Evolutionary conservation across 208 protist genomes (phyloP).

Genomic region (Crithidia sp.): DNA sequence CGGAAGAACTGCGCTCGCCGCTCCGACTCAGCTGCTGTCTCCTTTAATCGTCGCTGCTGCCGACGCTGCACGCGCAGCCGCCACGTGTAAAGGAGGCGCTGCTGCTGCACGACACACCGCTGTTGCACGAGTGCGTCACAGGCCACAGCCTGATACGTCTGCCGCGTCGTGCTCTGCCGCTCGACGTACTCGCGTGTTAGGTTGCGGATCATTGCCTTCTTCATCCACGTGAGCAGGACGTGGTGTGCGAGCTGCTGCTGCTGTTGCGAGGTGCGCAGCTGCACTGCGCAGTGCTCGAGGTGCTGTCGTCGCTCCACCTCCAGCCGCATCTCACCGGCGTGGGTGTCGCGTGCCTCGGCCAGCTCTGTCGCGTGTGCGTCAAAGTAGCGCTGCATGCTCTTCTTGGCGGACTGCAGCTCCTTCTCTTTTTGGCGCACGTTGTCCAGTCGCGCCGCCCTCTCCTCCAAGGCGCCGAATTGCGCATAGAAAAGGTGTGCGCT

Average conservation of each 20-base stretch:
- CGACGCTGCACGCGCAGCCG: constrained; percentile 16
- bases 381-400: constrained; percentile 67
- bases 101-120: background rate
- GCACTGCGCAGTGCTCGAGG: constrained; percentile 20
- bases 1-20: constrained; percentile 34
- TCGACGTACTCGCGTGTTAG: constrained; percentile 14
- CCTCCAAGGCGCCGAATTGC: constrained; percentile 37
- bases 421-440: constrained; percentile 42
- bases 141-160: constrained; percentile 10
- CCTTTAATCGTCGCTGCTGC: background rate
- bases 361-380: constrained; percentile 42
- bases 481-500: constrained; percentile 32
- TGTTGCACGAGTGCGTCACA: constrained; percentile 16
- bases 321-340: constrained; percentile 22
- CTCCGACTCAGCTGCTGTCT: constrained; percentile 13
- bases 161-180: constrained; percentile 2
- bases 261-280: background rate
- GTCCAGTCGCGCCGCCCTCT: constrained; percentile 26
- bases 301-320: constrained; percentile 34
- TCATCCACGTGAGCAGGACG: constrained; percentile 30
- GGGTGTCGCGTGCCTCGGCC: constrained; percentile 25
- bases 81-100: constrained; percentile 11
- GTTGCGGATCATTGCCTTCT: constrained; percentile 34
- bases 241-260: constrained; percentile 8
- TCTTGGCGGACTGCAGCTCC: constrained; percentile 44